Base-by-base conservation (phyloP, 2,329 filamentous ascomycete species). In the Cladophialophora bantiana region DNA sequence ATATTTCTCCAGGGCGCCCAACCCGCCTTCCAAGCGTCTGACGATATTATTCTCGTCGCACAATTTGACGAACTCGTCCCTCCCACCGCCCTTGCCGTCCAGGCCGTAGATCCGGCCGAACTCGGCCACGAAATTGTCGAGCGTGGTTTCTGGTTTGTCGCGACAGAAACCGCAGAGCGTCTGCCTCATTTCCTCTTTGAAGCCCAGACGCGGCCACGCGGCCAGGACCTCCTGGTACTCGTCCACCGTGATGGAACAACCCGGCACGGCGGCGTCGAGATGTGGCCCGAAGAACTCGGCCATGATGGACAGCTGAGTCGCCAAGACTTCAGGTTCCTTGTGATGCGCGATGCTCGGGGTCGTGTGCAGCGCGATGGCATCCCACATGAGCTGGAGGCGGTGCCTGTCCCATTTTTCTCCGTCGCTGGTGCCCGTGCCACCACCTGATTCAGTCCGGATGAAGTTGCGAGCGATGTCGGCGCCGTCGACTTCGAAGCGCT, bases 401-500 rank as follows among this genome's bases (percentile, higher is more conserved):
- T 78, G 75, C 34, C 78, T 74, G 55, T 81, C 77, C 80, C 81
- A 83, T 5, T 70, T 62, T 9, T 64, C 63, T 18, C 34, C 31
- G 7, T 48, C 6, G 35, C 68, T 68, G n/a, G 7, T 9, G 7
- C 7, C 13, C 53, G n/a, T 26, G 15, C 34, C 32, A 36, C 12
- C 48, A 20, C 38, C 42, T 26, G 35, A n/a, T 15, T 32, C 32
- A 4, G 20, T 34, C 35, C 52, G 42, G 61, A 71, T 53, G 64
- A 83, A 83, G 0, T 78, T 73, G 0, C 79, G 73, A 0, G 83
- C 80, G 2, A 77, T 79, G 62, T 81, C 78, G 7, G 82, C 83
- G 13, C 83, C 79, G 70, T 85, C 83, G 31, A 85, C 81, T 67
- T 85, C 83, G 72, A 85, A 85, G 7, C 82, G 78, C 34, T 80